Evolutionary conservation across 164 flowering plant species (phyloP), one percentile per base, ranked within the genome.

Genomic region (Magnolia changhungtana): DNA sequence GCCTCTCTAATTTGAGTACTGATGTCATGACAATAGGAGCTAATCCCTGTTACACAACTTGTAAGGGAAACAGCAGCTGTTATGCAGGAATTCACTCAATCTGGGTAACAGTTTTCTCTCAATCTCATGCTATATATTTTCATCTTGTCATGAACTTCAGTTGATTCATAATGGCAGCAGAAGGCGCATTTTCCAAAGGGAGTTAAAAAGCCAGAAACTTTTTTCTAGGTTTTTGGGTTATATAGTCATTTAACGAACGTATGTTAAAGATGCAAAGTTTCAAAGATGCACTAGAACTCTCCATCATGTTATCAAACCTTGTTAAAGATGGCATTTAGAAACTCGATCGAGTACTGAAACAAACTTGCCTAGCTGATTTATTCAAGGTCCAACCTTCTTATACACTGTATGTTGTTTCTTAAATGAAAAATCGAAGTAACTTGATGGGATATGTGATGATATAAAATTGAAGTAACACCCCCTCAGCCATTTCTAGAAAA

Each of bases 61-160:
- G 98, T 95, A 7, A 84, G 98, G 78, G 98, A 95, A 87, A 93
- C 94, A 77, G 98, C 98, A 1, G 92, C 98, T 78, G 98, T 93
- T 69, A 93, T 95, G 98, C 98, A 95, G 81, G 98, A 95, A 78
- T 95, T 95, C 81, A 95, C 98, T 79, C 98, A 95, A 75, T 95
- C 98, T 55, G 98, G 98, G 98, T 95, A 90, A 85, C 4, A 68
- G 67, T 72, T 31, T 72, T 23, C 10, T 45, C 7, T 31, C 21
- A 72, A 16, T 55, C 18, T 11, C 10, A 67, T 70, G 45, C 49
- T 8, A 70, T 70, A 45, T 50, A 29, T 13, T 50, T 70, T 49
- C 72, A 49, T 69, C 13, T 69, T 13, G 31, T 27, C 71, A 19
- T 37, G 45, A 5, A 37, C 45, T 37, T 11, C 61, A 55, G 61